Conservation (phyloP, 768 basidiomycete species). For the Tylopilus intermedius region DNA sequence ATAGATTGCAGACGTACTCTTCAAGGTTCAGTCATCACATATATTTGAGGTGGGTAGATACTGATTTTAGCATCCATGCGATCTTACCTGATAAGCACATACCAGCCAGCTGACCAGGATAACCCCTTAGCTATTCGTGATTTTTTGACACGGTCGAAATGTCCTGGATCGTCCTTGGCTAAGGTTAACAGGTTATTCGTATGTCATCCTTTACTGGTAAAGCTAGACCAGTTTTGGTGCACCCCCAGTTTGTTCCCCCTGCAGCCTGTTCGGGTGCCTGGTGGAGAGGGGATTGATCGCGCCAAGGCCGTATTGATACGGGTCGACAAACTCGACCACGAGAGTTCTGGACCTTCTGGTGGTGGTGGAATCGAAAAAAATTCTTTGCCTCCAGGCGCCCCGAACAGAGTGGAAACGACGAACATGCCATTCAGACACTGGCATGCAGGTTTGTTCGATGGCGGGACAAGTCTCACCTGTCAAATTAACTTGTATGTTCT, state of each 20-base stretch:
- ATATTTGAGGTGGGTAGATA: slow-evolving; percentile 9
- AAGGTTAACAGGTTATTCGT: slow-evolving; percentile 13
- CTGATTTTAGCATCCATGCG: slow-evolving; percentile 10
- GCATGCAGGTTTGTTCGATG: background rate
- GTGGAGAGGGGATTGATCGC: slow-evolving; percentile 1
- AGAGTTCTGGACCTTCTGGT: background rate
- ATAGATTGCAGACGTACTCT: slow-evolving; percentile 9
- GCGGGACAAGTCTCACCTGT: slow-evolving; percentile 7
- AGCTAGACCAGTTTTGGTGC: background rate
- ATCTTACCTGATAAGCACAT: slow-evolving; percentile 20
- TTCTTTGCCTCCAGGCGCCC: background rate
- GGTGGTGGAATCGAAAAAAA: background rate
- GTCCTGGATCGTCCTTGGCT: background rate
- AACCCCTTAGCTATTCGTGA: slow-evolving; percentile 17
- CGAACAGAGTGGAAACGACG: background rate
- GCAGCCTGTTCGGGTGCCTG: background rate
- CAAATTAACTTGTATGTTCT: background rate
- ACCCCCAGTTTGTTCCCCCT: background rate
- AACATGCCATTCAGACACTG: background rate
- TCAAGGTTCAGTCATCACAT: slow-evolving; percentile 16
- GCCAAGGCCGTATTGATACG: background rate
- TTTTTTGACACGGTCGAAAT: slow-evolving; percentile 10
- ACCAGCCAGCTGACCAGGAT: slow-evolving; percentile 21
- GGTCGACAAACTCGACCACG: background rate
- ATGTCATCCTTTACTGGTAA: slow-evolving; percentile 7